Base-by-base conservation (phyloP, 2,329 filamentous ascomycete genomes). In the Aspergillus fischeri region DNA sequence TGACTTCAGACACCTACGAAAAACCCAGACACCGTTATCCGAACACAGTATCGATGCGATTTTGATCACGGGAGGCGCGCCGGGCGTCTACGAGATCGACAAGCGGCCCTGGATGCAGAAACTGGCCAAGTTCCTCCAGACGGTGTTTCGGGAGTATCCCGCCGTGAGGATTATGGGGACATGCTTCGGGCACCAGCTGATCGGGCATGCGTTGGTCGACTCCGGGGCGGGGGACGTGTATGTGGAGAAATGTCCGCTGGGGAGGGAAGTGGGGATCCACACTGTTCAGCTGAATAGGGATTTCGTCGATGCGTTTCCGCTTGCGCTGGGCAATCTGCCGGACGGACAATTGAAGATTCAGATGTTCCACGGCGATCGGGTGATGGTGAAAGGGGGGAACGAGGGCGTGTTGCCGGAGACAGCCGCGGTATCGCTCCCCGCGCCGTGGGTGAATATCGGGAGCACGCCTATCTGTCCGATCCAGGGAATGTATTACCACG, bases 351-450 rank as follows among this genome's bases (percentile, higher is more conserved):
- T 73, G 49, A 60, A 63, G 4, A 63, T 73, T 20, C 70, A 73
- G 51, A 55, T 73, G 8, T 58, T 85, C n/a, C 70, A 73, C 42
- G 63, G 67, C 3, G 70, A 73, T 21, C 57, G 59, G 2, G 70
- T 73, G 0, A 63, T 67, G 1, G 56, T 65, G 0, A 38, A 38
- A 38, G 32, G 32, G 1, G 57, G 59, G 0, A 52, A 32, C 8
- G 57, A 54, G 3, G 54, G 58, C 1, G 17, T 27, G 17, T 51
- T 38, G 11, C 24, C 42, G 1, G 38, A 38, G 21, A 24, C 49
- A 3, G 49, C 52, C 4, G 51, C 55, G 3, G 48, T 38, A 11
- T 44, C 53, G 1, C 58, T 70, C 4, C 69, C 70, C 0, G 25
- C 58, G 1, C 67, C 67, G 1, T 73, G 70, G 70, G 54, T 70